A percentile compares a stretch with the other conserved stretches of the same genome.
These are phyloP conservation scores for Tetradesmus obliquus DNA, from an alignment of 139 green algal genomes.

Conservation along the genomic window DNA sequence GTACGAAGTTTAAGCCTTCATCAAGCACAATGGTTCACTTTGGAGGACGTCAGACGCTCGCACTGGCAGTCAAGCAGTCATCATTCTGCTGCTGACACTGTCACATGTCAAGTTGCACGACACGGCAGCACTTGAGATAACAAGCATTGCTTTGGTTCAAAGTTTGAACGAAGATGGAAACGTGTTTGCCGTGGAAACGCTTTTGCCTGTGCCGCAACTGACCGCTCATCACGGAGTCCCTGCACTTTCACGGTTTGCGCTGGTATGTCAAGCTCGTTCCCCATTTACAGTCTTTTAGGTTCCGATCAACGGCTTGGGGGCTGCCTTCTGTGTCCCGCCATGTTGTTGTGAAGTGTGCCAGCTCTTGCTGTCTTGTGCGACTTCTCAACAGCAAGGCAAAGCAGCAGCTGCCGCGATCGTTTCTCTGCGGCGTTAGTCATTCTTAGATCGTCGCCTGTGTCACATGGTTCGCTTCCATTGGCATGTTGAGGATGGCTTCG, in stretches of 20 bases:
- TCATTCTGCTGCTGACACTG: background rate
- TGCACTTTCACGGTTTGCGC: background rate
- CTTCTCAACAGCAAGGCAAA: background rate
- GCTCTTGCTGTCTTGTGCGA: background rate
- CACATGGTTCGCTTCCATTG: constrained; percentile 75
- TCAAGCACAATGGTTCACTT: background rate
- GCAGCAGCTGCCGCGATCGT: background rate
- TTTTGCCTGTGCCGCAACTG: background rate
- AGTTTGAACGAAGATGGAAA: background rate
- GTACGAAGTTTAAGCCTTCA: background rate
- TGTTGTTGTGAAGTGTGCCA: background rate
- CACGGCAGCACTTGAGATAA: background rate
- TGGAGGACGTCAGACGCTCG: background rate
- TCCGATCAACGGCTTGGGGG: background rate
- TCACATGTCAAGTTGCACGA: background rate
- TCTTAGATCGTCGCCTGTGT: background rate
- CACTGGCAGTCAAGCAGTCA: background rate
- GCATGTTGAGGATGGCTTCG: constrained; percentile 70
- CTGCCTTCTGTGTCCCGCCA: background rate
- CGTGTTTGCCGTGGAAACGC: too few relatives aligned
- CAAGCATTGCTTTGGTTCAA: background rate
- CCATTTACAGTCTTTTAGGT: background rate
- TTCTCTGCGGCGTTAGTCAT: background rate
- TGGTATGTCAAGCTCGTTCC: background rate
- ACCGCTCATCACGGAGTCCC: background rate